These are phyloP conservation scores for Gnaphalium uliginosum DNA, from an alignment of 129 eudicot genomes.

Conservation along the genomic window DNA sequence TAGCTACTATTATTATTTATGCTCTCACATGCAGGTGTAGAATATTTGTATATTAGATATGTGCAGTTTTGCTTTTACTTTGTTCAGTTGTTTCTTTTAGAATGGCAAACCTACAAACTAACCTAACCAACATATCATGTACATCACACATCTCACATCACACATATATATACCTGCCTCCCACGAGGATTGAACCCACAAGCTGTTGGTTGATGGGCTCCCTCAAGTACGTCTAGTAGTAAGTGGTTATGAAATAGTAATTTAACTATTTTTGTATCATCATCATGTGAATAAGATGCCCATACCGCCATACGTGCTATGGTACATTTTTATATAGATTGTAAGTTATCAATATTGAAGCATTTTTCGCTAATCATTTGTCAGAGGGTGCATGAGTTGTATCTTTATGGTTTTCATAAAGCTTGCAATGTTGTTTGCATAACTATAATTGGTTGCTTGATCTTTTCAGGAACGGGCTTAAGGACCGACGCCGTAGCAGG, in stretches of 20 bases:
- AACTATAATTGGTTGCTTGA: constrained; percentile 6
- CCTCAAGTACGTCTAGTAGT: too few relatives aligned
- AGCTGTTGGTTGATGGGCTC: too few relatives aligned
- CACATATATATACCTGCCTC: too few relatives aligned
- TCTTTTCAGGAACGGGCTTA: constrained; percentile 70
- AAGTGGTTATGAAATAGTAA: not conserved
- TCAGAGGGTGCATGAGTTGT: not conserved
- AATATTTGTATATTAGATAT: not conserved
- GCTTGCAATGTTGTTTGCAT: not conserved
- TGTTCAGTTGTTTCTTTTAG: not conserved
- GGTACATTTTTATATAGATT: not conserved
- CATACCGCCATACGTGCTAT: too few relatives aligned
- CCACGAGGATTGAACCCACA: too few relatives aligned
- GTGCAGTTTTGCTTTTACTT: not conserved
- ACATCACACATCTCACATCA: too few relatives aligned
- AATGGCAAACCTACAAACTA: too few relatives aligned
- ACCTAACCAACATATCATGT: too few relatives aligned
- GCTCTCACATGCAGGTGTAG: not conserved
- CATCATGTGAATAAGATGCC: not conserved
- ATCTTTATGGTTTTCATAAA: not conserved
- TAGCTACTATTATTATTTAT: not conserved
- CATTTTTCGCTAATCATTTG: not conserved
- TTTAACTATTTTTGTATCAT: not conserved
- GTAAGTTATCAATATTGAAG: not conserved
- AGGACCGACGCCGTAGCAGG: constrained; percentile 97